Percentiles rank a stretch among this genome's conserved stretches.
phyloP scores from a whole-genome alignment of 306 rosid genomes.

The Trifolium fragiferum region DNA sequence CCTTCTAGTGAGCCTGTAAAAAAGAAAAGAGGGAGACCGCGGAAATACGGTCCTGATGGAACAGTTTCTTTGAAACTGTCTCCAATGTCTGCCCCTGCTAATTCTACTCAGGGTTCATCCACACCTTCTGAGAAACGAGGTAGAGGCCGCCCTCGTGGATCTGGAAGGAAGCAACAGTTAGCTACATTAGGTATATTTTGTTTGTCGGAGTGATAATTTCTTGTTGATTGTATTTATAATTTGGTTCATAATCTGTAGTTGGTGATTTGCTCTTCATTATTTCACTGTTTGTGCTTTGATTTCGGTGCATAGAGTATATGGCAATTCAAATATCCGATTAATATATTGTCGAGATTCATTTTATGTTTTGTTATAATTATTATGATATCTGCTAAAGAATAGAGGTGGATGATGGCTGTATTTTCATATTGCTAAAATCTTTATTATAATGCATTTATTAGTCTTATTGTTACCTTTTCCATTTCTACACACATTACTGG shows the following conservation, averaged over 20 bases:
- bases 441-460: neutral
- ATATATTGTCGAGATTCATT: constrained; percentile 1
- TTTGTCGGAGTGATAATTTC: neutral
- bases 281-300: neutral
- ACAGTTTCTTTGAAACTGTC: constrained; percentile 75
- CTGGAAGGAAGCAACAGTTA: constrained; percentile 89
- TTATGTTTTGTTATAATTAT: neutral
- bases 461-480: neutral
- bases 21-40: constrained; percentile 94
- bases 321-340: neutral
- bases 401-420: constrained; percentile 10
- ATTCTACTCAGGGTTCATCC: constrained; percentile 59
- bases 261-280: constrained; percentile 6
- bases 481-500: constrained; percentile 8
- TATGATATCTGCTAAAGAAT: neutral
- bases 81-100: constrained; percentile 68
- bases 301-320: constrained; percentile 10
- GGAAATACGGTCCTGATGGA: constrained; percentile 92
- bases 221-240: constrained; percentile 26
- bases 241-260: neutral
- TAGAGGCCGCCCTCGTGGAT: constrained; percentile 91
- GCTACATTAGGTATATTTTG: constrained; percentile 72
- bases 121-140: constrained; percentile 53
- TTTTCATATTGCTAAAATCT: constrained; percentile 6
- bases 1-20: constrained; percentile 76